These are phyloP conservation scores for Microbotryum scabiosae DNA, from an alignment of 1,284 basidiomycete species.

Conservation along the genomic window DNA sequence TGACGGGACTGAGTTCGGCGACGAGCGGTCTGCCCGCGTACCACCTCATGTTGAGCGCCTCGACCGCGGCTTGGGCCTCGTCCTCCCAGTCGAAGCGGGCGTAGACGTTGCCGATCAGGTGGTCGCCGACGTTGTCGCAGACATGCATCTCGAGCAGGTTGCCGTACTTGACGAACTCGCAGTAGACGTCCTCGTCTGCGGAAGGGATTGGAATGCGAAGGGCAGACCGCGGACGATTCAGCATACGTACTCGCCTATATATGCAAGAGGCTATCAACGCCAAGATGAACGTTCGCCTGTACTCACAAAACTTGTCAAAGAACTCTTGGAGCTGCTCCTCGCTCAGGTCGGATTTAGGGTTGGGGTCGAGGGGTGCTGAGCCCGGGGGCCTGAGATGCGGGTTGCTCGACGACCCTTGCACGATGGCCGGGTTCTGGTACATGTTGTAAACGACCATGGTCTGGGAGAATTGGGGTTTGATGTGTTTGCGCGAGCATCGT, in stretches of 20 bases:
- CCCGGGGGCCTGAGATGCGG: conserved; percentile 23
- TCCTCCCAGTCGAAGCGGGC: conserved; percentile 98
- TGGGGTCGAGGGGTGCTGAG: conserved; percentile 12
- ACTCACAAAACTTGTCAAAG: conserved; percentile 96
- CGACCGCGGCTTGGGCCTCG: conserved; percentile 87
- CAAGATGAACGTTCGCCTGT: conserved; percentile 37
- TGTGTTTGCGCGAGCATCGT: conserved; percentile 93
- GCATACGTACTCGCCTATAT: not conserved
- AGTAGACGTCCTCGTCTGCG: conserved; percentile 38
- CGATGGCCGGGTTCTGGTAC: conserved; percentile 94
- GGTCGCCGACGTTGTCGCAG: conserved; percentile 98
- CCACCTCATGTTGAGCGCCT: conserved; percentile 91
- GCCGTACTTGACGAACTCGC: conserved; percentile 86
- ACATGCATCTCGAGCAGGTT: conserved; percentile 93
- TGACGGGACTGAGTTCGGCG: conserved; percentile 96
- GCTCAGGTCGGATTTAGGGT: conserved; percentile 45
- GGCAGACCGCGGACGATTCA: not conserved
- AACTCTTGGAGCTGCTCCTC: conserved; percentile 84
- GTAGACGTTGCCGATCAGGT: conserved; percentile 97
- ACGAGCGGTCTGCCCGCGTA: conserved; percentile 96
- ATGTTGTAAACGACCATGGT: conserved; percentile 93
- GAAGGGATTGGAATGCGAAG: not conserved
- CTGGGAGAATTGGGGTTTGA: conserved; percentile 92
- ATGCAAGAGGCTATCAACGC: not conserved
- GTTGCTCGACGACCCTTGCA: conserved; percentile 64